Base-by-base conservation (phyloP, 495 filamentous ascomycete species). In the Chaetomium cochliodes region DNA sequence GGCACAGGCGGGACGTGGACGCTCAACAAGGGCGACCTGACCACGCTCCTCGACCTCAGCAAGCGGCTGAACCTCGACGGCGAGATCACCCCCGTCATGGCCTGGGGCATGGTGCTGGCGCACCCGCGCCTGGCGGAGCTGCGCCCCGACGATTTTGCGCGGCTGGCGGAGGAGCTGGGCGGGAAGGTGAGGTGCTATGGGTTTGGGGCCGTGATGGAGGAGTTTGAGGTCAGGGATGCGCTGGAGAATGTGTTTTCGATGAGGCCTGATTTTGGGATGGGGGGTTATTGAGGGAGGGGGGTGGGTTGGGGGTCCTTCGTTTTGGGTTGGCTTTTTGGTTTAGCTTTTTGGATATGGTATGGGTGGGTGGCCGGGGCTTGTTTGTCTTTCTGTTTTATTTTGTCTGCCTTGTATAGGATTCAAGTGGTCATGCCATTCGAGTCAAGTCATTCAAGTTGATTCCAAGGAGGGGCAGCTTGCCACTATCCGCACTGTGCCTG, bases 61-160 rank as follows among this genome's bases (percentile, higher is more conserved):
- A 85, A 87, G 69, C 84, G 89, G 68, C 82, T 98, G 8, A 87
- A 93, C 63, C 85, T 96, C 0, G 92, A 96, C 65, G 91, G 91
- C 26, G 94, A 98, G 76, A 89, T 98, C 73, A 97, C 93, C n/a
- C 94, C 94, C 0, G 89, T 97, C 60, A 94, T 94, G 92, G 93
- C 93, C 0, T 93, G 93, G 84, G 88, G 91, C 64, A 88, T 87
- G 75, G 82, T 98, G 33, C 81, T 90, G 54, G 81, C 80, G 53
- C 87, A 97, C 74, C 85, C 87, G 64, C 77, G 88, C 54, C 85
- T 93, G 60, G 66, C 64, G 3, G 82, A 87, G 62, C 73, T 98
- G 68, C 84, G 77, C 52, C 72, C 72, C 54, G 83, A 86, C 51
- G 92, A 98, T 67, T 85, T 97, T 71, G 84, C 85, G 72, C 80